Conservation (phyloP, 2,329 filamentous ascomycete genomes). For the Exophiala xenobiotica region DNA sequence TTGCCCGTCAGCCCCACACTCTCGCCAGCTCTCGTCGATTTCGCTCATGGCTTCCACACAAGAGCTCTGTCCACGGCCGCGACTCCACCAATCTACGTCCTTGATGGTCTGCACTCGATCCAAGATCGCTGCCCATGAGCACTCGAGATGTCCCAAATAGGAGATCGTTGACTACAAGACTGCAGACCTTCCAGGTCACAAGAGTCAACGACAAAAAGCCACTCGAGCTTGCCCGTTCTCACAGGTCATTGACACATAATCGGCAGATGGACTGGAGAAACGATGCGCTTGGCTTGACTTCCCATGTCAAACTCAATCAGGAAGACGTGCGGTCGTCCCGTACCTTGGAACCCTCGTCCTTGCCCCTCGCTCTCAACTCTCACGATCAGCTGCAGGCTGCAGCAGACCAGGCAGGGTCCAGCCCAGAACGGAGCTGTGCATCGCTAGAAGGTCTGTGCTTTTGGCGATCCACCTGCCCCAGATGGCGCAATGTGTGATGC, state of each 20-base stretch:
- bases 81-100: conserved; percentile 10
- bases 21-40: conserved; percentile 18
- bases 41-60: conserved; percentile 11
- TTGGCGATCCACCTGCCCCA: conserved; percentile 19
- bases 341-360: neutral
- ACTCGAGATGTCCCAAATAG: neutral
- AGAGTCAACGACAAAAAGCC: neutral
- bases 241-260: neutral
- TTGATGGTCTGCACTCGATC: conserved; percentile 4
- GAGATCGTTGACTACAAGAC: neutral
- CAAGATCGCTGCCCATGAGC: conserved; percentile 1
- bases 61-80: neutral
- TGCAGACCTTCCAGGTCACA: neutral
- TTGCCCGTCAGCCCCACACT: conserved; percentile 18
- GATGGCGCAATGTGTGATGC: conserved; percentile 28
- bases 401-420: conserved; percentile 24
- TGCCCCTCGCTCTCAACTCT: neutral
- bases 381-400: conserved; percentile 17
- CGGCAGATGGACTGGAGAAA: conserved; percentile 1
- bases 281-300: neutral
- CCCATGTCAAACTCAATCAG: conserved; percentile 4
- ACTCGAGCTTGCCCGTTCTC: neutral
- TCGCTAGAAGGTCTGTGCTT: conserved; percentile 18
- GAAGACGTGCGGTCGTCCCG: conserved; percentile 1
- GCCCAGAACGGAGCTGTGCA: conserved; percentile 26